A percentile compares a stretch with the other conserved stretches of the same genome.
Evolutionary conservation across 176 grass and related monocot genomes (phyloP).

Genomic region (Stipa capillata): DNA sequence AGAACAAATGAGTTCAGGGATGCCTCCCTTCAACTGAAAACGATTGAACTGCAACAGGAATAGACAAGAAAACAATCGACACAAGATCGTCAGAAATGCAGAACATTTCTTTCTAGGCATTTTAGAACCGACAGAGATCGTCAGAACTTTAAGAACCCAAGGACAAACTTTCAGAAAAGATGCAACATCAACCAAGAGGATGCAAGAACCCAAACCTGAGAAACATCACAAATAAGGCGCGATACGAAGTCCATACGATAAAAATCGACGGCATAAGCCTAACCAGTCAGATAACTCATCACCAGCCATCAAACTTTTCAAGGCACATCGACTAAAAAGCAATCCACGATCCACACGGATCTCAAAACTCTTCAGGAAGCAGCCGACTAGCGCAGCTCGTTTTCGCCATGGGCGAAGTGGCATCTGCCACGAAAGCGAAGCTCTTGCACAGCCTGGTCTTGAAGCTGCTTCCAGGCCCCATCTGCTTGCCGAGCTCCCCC

Average conservation of each 20-base stretch:
- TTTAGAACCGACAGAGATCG: not conserved
- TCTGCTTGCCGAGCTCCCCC: conserved; percentile 54
- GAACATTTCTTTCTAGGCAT: not conserved
- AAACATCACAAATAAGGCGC: too few species aligned
- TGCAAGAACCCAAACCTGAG: too few species aligned
- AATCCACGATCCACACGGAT: too few species aligned
- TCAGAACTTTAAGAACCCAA: not conserved
- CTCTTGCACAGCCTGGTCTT: not conserved
- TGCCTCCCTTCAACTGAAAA: not conserved
- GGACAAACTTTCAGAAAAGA: too few species aligned
- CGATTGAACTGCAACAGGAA: not conserved
- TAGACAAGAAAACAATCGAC: too few species aligned
- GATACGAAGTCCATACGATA: too few species aligned
- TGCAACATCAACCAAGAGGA: too few species aligned
- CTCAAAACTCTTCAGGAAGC: not conserved
- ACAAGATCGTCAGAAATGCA: too few species aligned
- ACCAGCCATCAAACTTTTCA: too few species aligned
- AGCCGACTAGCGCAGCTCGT: not conserved
- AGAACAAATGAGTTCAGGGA: not conserved
- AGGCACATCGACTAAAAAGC: too few species aligned
- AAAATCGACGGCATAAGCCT: too few species aligned
- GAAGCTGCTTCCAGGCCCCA: not conserved
- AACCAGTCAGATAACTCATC: too few species aligned
- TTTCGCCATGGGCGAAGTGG: not conserved
- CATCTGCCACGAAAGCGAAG: not conserved